Base-by-base conservation (phyloP, 164 flowering plant species). In the Stephania japonica region DNA sequence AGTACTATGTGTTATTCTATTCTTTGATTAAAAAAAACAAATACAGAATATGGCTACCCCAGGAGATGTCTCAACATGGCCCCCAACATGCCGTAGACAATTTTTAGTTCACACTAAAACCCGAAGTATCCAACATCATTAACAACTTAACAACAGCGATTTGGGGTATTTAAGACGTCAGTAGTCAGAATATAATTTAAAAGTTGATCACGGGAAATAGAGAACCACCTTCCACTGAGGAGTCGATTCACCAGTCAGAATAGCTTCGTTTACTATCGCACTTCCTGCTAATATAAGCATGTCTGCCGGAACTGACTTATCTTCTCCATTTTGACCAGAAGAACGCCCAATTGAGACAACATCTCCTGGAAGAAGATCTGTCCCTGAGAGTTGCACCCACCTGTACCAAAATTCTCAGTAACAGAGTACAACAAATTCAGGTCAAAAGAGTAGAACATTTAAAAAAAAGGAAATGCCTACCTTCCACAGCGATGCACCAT, bases 201-300 rank as follows among this genome's bases (percentile, higher is more conserved):
- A 67, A 21, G 26, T 5, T 70, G 24, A 65, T 14, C 43, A 42
- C 26, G 47, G 64, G 67, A 11, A 73, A 73, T 32, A 80, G 84
- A 70, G 69, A 78, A 80, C 72, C 70, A 93, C 99, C 99, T 95
- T 95, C 99, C 99, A 95, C 75, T 95, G 99, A 68, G 99, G 99
- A 75, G 99, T 95, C 72, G 99, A 93, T 87, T 95, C 99, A 82
- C 99, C 99, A 49, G 98, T 95, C 62, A 95, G 91, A 83, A 95
- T 95, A 75, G 99, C 98, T 86, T 93, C 98, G 84, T 95, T 95
- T 18, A 91, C 98, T 53, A 95, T 95, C 74, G 97, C 97, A 90
- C 87, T 95, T 79, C 99, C 99, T 72, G 97, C 93, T 74, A 95
- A 77, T 77, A 95, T 76, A 82, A 95, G 93, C 99, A 95, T 91